Base-by-base conservation (phyloP, 2,329 filamentous ascomycete genomes). In the Aureobasidium sp. region DNA sequence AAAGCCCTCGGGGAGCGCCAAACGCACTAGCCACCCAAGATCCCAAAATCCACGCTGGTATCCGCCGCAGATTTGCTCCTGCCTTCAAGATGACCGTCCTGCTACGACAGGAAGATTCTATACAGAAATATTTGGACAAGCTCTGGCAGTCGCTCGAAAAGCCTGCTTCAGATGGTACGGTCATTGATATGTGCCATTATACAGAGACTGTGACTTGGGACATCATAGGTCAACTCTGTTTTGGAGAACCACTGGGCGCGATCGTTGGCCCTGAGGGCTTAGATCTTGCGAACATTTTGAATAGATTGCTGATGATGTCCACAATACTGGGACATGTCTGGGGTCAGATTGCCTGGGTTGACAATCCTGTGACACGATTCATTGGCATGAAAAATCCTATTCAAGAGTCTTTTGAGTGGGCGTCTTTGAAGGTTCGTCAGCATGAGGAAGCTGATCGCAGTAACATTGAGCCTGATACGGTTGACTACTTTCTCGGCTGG, bases 51-150 rank as follows among this genome's bases (percentile, higher is more conserved):
- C 57, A 61, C 32, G 55, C 55, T 8, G 50, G 25, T 11, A 21
- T 60, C 3, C 47, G 61, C 1, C 58, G 55, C 27, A 59, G 55
- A 30, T 47, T 63, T 25, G 57, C 55, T 13, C 53, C 74, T 60
- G 75, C 73, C 0, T 79, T 80, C 63, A 77, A 76, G 0, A 77
- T 79, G 47, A 72, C 71, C 50, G 73, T 74, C 2, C 57, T 80
- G 16, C 67, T 67, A 5, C 71, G 73, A 13, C 77, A 77, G 61
- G 75, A 76, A 58, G 61, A 67, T 1, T 50, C 74, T 2, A 64
- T 78, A 6, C 66, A 67, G 21, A 25, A 37, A 7, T 74, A 74
- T 62, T 60, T 74, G 14, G 68, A 75, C 45, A 62, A 70, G 1
- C 60, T 76, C 3, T 69, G 75, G 11, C 36, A 41, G 16, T 42